Conservation (phyloP, 345 rosid genomes). For the Aurinia saxatilis region DNA sequence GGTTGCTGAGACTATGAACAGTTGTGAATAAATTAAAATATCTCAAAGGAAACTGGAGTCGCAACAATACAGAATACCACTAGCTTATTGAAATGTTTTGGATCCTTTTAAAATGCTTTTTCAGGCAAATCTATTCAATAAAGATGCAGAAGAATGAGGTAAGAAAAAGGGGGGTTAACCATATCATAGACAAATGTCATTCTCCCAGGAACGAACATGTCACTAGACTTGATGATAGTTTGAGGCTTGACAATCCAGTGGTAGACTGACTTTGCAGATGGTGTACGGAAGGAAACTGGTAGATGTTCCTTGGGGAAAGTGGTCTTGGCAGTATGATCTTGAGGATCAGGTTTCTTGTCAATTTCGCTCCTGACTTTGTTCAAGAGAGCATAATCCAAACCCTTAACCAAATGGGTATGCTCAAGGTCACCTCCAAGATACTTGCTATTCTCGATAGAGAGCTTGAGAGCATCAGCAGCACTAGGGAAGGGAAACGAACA, state of each 20-base stretch:
- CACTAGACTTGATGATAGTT: conserved; percentile 72
- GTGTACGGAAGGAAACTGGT: conserved; percentile 73
- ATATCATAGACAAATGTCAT: conserved; percentile 79
- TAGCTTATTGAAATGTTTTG: background rate
- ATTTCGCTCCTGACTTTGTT: conserved; percentile 94
- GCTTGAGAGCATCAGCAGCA: conserved; percentile 70
- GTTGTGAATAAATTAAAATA: background rate
- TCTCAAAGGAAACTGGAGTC: background rate
- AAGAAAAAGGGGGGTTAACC: conserved; percentile 45
- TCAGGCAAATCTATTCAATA: background rate
- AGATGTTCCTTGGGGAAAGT: conserved; percentile 72
- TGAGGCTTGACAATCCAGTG: conserved; percentile 93
- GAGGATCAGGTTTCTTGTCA: conserved; percentile 75
- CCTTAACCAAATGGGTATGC: conserved; percentile 97
- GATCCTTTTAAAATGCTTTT: background rate
- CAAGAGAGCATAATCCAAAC: conserved; percentile 87
- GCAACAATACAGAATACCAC: background rate
- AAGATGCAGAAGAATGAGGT: no score
- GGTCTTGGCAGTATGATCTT: conserved; percentile 57
- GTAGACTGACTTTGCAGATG: conserved; percentile 86
- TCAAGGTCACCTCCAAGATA: conserved; percentile 99
- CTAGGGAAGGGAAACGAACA: conserved; percentile 25
- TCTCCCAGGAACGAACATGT: conserved; percentile 96
- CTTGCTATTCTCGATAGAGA: conserved; percentile 97
- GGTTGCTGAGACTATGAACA: background rate